Base-by-base conservation (phyloP, 306 rosid species). In the Prunus davidiana region DNA sequence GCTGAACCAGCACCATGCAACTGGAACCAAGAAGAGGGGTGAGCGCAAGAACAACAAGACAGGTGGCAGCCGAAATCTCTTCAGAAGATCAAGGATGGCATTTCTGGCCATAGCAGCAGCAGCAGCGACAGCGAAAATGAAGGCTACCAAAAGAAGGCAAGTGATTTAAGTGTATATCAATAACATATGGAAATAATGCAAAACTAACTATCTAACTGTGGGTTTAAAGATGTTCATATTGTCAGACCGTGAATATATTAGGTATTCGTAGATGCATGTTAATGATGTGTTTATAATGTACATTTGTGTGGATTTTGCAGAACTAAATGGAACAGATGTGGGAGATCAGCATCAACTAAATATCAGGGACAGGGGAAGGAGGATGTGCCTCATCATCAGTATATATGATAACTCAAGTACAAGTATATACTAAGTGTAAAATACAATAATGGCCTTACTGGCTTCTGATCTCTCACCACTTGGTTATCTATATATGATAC, bases 121-220 rank as follows among this genome's bases (percentile, higher is more conserved):
- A 67, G 75, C 76, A 58, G 78, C 64, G 82, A 81, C 27, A 38
- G 77, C 38, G 81, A 82, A 13, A 6, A 47, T 8, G 67, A 72
- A 55, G 8, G 47, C 32, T 1, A 41, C 54, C 64, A 51, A 10
- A n/a, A 46, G 62, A 77, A 73, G 82, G 85, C 57, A 67, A 67
- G 27, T 57, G 38, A 64, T 51, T 32, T 20, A 9, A 18, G 8
- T n/a, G 41, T 5, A 34, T 34, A 34, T 34, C 41, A 34, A 34
- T 34, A 34, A 34, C 41, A 34, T 34, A 34, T 6, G 8, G 8
- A 34, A 34, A 6, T 34, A 34, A 7, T 34, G 41, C 41, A 34
- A 34, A 34, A 34, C 41, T 34, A 34, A 34, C 41, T 24, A 24
- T 24, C 25, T 34, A 0, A 34, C 8, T 34, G 8, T 34, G 41